Conservation (phyloP, 139 green algal genomes). For the Chlorella sp. region DNA sequence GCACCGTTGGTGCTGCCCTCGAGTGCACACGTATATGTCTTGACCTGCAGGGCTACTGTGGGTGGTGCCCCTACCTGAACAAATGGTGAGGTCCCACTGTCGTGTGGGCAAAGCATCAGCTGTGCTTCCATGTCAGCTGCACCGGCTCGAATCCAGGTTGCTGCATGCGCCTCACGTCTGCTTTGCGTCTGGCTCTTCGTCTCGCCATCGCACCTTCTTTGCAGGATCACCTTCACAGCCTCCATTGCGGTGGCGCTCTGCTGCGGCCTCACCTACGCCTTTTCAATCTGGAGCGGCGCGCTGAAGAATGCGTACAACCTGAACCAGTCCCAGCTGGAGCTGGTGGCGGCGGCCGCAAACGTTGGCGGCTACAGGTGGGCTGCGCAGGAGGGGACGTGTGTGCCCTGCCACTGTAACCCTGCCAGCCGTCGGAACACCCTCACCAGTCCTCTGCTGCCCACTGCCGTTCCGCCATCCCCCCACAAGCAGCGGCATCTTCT, state of each 20-base stretch:
- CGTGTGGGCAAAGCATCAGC: too few relatives aligned
- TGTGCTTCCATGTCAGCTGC: too few relatives aligned
- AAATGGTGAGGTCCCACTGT: not conserved
- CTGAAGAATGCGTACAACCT: constrained; percentile 35
- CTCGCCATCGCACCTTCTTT: not conserved
- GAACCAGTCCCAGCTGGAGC: constrained; percentile 26
- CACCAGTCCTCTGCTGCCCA: not conserved
- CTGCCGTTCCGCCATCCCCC: not conserved
- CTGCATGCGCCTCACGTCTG: not conserved
- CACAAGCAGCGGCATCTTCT: constrained; percentile 31
- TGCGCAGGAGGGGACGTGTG: not conserved
- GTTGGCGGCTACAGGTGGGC: constrained; percentile 37
- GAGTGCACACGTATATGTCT: not conserved
- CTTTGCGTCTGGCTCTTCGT: not conserved
- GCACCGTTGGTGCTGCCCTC: not conserved
- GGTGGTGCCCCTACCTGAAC: constrained; percentile 11
- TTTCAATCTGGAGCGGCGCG: constrained; percentile 34
- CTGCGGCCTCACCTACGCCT: constrained; percentile 34
- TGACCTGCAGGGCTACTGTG: not conserved
- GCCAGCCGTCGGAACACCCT: not conserved
- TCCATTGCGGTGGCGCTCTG: constrained; percentile 30
- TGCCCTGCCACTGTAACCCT: not conserved
- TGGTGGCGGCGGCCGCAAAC: constrained; percentile 27
- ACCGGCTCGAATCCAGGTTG: too few relatives aligned
- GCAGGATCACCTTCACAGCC: constrained; percentile 30